Evolutionary conservation across 257 asterid species (phyloP).

Genomic region (Lavandula angustifolia): DNA sequence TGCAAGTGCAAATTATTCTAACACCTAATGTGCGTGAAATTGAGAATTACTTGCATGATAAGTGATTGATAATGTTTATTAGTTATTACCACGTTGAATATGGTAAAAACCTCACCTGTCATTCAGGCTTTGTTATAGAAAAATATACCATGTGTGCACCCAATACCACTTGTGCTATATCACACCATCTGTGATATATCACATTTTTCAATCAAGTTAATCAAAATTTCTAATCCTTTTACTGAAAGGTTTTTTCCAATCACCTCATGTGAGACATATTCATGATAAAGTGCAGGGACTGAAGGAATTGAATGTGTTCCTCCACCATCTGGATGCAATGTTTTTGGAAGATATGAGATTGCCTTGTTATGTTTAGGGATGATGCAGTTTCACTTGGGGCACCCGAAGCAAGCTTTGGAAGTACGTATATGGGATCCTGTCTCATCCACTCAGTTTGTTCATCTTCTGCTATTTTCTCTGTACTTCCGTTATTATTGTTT

Average conservation of each 20-base stretch:
- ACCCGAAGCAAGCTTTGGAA: slow-evolving; percentile 91
- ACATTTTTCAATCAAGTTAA: slow-evolving; percentile 1
- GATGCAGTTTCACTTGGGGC: slow-evolving; percentile 96
- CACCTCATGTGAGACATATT: slow-evolving; percentile 42
- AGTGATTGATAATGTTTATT: slow-evolving; percentile 3
- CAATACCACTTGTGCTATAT: neutral
- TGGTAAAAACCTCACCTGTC: neutral
- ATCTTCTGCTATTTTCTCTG: slow-evolving; percentile 28
- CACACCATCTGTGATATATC: neutral
- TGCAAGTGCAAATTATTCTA: slow-evolving; percentile 2
- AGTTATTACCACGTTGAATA: neutral
- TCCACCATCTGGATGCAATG: slow-evolving; percentile 59
- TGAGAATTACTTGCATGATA: neutral
- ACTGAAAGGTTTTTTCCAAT: slow-evolving; percentile 2
- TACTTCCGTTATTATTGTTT: slow-evolving; percentile 13
- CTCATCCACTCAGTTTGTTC: slow-evolving; percentile 19
- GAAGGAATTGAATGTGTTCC: slow-evolving; percentile 80
- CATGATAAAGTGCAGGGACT: slow-evolving; percentile 96
- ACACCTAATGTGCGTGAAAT: slow-evolving; percentile 1
- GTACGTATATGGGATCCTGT: slow-evolving; percentile 43
- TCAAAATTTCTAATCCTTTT: slow-evolving; percentile 15
- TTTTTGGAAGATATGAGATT: slow-evolving; percentile 83
- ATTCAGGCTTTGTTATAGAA: neutral
- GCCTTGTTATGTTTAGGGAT: slow-evolving; percentile 92
- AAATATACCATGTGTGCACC: neutral